Percentiles rank a stretch among this genome's conserved stretches.
These are phyloP conservation scores for Microcera coccophila DNA, from an alignment of 2,329 filamentous ascomycete genomes.

Conservation along the genomic window DNA sequence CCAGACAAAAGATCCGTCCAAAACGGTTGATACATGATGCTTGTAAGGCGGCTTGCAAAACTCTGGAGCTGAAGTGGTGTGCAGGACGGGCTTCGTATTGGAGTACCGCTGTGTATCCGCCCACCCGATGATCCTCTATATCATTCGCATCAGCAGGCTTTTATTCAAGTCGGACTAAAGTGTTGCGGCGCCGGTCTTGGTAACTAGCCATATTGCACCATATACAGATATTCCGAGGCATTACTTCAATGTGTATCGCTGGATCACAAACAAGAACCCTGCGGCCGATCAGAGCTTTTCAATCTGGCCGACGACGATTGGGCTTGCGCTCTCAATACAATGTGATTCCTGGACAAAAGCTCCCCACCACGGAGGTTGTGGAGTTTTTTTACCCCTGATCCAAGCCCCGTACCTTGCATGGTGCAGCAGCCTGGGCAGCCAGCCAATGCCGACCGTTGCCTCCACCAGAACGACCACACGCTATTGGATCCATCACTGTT, in stretches of 20 bases:
- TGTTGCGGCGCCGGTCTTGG: too few relatives aligned
- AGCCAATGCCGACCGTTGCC: conserved; percentile 16
- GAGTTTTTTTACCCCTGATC: conserved; percentile 20
- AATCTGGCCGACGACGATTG: too few relatives aligned
- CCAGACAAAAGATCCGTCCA: background rate
- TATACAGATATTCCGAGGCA: too few relatives aligned
- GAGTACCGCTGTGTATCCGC: background rate
- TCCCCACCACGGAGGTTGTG: background rate
- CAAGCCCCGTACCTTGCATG: conserved; percentile 23
- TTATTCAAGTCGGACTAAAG: too few relatives aligned
- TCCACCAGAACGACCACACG: conserved; percentile 19
- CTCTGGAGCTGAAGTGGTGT: background rate
- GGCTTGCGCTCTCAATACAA: background rate
- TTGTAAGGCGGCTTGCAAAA: background rate
- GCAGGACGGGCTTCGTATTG: background rate
- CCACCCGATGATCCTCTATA: too few relatives aligned
- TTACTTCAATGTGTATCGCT: too few relatives aligned
- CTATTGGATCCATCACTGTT: conserved; percentile 17
- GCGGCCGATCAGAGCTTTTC: too few relatives aligned
- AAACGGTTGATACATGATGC: background rate
- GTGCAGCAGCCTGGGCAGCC: conserved; percentile 20
- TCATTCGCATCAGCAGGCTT: too few relatives aligned
- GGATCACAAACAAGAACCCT: too few relatives aligned
- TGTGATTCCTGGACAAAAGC: conserved; percentile 1
- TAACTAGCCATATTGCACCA: too few relatives aligned